Percentiles rank a stretch among this genome's conserved stretches.
These are phyloP conservation scores for Aspergillus eucalypticola DNA, from an alignment of 2,329 filamentous ascomycete genomes.

Conservation along the genomic window DNA sequence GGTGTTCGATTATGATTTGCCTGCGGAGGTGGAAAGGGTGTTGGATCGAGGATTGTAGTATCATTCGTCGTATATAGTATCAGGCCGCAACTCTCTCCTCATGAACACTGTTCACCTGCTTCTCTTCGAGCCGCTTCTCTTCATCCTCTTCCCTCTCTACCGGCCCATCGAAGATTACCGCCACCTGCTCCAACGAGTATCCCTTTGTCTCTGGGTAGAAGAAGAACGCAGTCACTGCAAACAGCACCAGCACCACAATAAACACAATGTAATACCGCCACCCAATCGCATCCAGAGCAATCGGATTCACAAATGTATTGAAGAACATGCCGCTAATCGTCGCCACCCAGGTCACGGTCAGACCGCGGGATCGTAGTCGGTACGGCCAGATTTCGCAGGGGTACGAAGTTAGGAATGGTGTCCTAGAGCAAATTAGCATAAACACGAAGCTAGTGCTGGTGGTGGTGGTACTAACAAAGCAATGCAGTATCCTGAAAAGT, in stretches of 20 bases:
- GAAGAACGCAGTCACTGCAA: constrained; percentile 9
- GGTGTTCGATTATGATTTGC: constrained; percentile 29
- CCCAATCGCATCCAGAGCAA: constrained; percentile 23
- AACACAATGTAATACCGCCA: constrained; percentile 30
- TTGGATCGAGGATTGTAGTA: not conserved
- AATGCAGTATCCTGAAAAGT: constrained; percentile 29
- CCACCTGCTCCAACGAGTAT: constrained; percentile 17
- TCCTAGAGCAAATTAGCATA: constrained; percentile 11
- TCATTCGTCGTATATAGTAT: too few species aligned
- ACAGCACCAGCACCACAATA: constrained; percentile 13
- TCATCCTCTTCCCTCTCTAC: not conserved
- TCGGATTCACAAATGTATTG: constrained; percentile 26
- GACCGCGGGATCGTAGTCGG: constrained; percentile 25
- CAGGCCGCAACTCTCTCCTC: not conserved
- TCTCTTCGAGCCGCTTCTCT: not conserved
- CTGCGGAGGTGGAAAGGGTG: constrained; percentile 22
- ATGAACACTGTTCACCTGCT: not conserved
- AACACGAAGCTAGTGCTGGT: not conserved
- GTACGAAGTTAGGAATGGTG: constrained; percentile 24
- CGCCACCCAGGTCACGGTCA: constrained; percentile 24
- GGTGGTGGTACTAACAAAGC: constrained; percentile 20
- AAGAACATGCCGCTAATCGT: constrained; percentile 21
- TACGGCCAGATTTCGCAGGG: constrained; percentile 29
- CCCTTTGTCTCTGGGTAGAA: constrained; percentile 19
- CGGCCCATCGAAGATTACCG: constrained; percentile 14